Base-by-base conservation (phyloP, 2,329 filamentous ascomycete genomes). In the Xylariaceae sp. region DNA sequence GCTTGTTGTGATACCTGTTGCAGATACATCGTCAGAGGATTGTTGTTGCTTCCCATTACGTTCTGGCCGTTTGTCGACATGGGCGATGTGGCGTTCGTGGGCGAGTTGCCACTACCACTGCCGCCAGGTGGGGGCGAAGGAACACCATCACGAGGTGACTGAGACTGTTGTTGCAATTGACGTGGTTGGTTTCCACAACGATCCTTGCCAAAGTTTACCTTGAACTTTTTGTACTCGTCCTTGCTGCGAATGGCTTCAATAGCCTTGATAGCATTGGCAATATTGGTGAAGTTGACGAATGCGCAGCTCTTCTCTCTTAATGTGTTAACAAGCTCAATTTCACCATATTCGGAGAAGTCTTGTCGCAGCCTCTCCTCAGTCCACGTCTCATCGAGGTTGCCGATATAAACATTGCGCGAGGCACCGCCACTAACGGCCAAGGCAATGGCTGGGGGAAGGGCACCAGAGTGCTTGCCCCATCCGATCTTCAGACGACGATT, bases 261-360 rank as follows among this genome's bases (percentile, higher is more conserved):
- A 1, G 94, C 94, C 78, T 99, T 99, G 79, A 99, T 99, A 46
- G 94, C 94, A 64, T 99, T 99, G 68, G 94, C 94, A 69, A 99
- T 99, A 75, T 99, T 99, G 68, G 94, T 99, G 71, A 99, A 99
- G 76, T 99, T 99, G 70, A 99, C 94, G 69, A 99, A 99, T 0
- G 94, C 94, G 71, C 94, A 99, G 76, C 92, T 97, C 85, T 99
- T 99, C 79, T 99, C 94, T 48, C 94, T 87, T 54, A 99, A 78
- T 14, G 94, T 89, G 74, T 99, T 99, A 58, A 99, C 91, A 58
- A 99, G 78, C 75, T 99, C 94, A 66, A 99, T 97, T 73, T 99
- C 94, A 60, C 94, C 94, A 65, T 90, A 97, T 70, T 97, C 93
- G 33, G 92, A 89, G 71, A 99, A 99, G 73, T 99, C 94, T 70